Evolutionary conservation across 441 rosid genomes (phyloP).

Genomic region (Syzygium malaccense): DNA sequence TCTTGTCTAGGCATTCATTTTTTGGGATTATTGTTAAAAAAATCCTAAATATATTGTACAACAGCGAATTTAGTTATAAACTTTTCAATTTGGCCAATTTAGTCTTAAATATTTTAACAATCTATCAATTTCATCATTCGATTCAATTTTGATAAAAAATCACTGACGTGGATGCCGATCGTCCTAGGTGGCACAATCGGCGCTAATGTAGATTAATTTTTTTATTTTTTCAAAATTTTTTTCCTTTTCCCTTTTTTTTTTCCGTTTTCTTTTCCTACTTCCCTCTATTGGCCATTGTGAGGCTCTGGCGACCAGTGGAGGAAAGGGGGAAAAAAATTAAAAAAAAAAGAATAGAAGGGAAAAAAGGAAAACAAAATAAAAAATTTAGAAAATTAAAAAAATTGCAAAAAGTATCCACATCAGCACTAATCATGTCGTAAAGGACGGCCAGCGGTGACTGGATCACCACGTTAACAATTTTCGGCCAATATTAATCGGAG

Average conservation of each 20-base stretch:
- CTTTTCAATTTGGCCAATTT: neutral
- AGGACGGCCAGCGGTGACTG: fast-evolving
- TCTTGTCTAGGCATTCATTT: neutral
- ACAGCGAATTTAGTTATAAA: neutral
- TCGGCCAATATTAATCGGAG: fast-evolving
- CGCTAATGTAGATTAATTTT: fast-evolving
- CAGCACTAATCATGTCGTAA: fast-evolving
- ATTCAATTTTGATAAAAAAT: neutral
- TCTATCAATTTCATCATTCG: neutral
- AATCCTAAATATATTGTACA: neutral
- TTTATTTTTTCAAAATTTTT: too few species aligned
- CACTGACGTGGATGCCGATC: too few species aligned
- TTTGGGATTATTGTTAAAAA: neutral
- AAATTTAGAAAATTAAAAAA: too few species aligned
- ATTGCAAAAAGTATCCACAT: neutral
- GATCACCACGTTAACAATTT: neutral
- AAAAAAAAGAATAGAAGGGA: too few species aligned
- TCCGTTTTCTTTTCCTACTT: neutral
- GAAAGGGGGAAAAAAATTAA: too few species aligned
- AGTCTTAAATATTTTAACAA: neutral
- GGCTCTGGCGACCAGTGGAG: fast-evolving
- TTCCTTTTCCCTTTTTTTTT: neutral
- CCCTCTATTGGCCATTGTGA: neutral
- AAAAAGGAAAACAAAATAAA: too few species aligned
- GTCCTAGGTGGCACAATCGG: neutral